Conservation (phyloP, 768 basidiomycete species). For the Boletus rubroflammeus region DNA sequence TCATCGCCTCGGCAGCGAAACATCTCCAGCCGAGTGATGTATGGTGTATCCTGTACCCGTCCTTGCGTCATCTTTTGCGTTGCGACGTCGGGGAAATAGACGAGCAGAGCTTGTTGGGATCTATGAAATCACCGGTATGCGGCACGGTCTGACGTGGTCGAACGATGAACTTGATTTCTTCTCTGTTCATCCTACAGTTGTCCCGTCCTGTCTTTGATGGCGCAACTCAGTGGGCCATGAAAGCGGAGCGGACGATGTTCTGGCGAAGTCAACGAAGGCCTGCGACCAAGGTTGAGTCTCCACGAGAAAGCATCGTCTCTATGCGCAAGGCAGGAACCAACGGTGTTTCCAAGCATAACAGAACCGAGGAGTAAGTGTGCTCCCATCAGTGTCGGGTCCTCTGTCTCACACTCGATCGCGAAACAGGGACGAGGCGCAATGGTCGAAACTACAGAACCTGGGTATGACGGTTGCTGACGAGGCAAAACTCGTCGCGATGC, state of each 20-base stretch:
- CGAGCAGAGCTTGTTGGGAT: constrained; percentile 68
- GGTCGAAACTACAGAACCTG: constrained; percentile 77
- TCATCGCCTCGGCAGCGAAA: constrained; percentile 82
- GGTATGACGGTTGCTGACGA: constrained; percentile 85
- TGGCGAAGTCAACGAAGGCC: constrained; percentile 61
- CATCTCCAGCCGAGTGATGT: constrained; percentile 84
- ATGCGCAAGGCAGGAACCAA: constrained; percentile 51
- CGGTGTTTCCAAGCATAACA: constrained; percentile 41
- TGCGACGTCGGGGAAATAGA: constrained; percentile 77
- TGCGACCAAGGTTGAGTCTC: constrained; percentile 55
- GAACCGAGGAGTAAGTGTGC: constrained; percentile 75
- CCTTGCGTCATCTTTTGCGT: constrained; percentile 78
- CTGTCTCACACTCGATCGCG: background rate
- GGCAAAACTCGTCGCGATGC: constrained; percentile 80
- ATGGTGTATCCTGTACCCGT: constrained; percentile 97
- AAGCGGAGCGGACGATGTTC: constrained; percentile 72
- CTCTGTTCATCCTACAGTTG: constrained; percentile 33
- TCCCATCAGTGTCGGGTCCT: background rate
- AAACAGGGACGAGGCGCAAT: constrained; percentile 70
- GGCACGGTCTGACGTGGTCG: background rate
- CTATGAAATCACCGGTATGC: constrained; percentile 77
- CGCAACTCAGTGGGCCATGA: constrained; percentile 86
- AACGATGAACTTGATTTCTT: background rate
- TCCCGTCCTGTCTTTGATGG: constrained; percentile 78
- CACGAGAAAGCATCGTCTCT: constrained; percentile 66